phyloP scores from a whole-genome alignment of 345 rosid species.

The Eutrema heterophyllum region DNA sequence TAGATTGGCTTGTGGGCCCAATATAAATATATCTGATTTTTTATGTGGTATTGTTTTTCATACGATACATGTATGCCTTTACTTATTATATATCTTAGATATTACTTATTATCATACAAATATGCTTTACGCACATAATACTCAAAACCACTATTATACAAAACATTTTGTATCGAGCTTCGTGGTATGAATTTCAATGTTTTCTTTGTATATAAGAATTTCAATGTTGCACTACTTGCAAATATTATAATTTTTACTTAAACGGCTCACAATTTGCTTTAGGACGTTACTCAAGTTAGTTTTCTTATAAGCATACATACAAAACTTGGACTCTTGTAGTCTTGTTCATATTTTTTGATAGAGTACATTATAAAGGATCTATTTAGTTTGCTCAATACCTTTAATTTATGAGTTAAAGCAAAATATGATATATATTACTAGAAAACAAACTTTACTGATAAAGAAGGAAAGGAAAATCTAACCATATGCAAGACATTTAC shows the following conservation, averaged over 20 bases:
- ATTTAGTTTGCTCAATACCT: background rate
- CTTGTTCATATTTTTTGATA: too few species aligned
- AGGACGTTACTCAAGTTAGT: background rate
- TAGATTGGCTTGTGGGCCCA: slow-evolving; percentile 63
- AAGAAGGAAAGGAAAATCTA: background rate
- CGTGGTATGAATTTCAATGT: slow-evolving; percentile 16
- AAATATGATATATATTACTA: background rate
- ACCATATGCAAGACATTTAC: background rate
- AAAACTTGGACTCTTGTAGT: background rate
- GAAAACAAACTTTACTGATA: background rate
- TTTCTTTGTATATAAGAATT: background rate
- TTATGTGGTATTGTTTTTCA: background rate
- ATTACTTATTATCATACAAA: slow-evolving; percentile 5
- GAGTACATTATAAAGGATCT: background rate
- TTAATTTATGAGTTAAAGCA: background rate
- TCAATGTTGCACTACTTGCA: background rate
- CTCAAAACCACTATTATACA: slow-evolving; percentile 21
- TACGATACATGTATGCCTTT: too few species aligned
- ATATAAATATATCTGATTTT: slow-evolving; percentile 43
- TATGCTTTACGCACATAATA: slow-evolving; percentile 22
- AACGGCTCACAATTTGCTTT: background rate
- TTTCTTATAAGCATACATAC: slow-evolving; percentile 5
- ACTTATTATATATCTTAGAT: slow-evolving; percentile 12
- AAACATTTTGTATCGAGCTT: slow-evolving; percentile 21
- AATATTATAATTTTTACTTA: too few species aligned